A percentile compares a stretch with the other conserved stretches of the same genome.
Conservation (phyloP, 805 yeast genomes). For the Candida sphagnicola region DNA sequence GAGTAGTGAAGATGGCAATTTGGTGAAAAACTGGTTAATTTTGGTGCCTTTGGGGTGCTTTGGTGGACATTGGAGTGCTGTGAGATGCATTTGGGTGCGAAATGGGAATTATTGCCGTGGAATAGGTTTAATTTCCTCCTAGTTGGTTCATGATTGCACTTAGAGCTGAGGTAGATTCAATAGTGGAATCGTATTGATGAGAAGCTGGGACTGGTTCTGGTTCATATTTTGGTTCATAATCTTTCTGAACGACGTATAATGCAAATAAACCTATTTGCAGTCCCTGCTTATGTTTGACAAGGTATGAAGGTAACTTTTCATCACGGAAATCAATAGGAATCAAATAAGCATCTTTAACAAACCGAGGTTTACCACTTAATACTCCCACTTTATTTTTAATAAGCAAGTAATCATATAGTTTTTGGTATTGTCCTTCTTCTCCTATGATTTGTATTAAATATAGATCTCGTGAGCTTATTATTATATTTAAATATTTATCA, state of each 20-base stretch:
- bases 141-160: slow-evolving; percentile 13
- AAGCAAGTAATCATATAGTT: slow-evolving; percentile 42
- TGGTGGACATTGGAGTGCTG: neutral
- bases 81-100: neutral
- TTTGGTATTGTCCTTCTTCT: slow-evolving; percentile 21
- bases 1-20: neutral
- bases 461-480: slow-evolving; percentile 48
- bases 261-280: slow-evolving; percentile 26
- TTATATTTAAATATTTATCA: slow-evolving; percentile 49
- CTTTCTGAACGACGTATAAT: slow-evolving; percentile 34
- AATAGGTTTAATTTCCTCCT: neutral
- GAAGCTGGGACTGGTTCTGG: slow-evolving; percentile 15
- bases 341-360: slow-evolving; percentile 63
- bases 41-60: neutral
- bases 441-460: slow-evolving; percentile 43
- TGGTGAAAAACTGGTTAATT: neutral
- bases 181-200: neutral
- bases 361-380: slow-evolving; percentile 42
- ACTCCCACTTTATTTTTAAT: slow-evolving; percentile 55
- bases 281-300: slow-evolving; percentile 12
- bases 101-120: neutral
- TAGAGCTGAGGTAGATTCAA: neutral
- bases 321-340: slow-evolving; percentile 36
- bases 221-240: slow-evolving; percentile 26
- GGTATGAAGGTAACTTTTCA: slow-evolving; percentile 18